Evolutionary conservation across 2,329 filamentous ascomycete genomes (phyloP), one percentile per base, ranked within the genome.

Genomic region (Uncinocarpus reesii): DNA sequence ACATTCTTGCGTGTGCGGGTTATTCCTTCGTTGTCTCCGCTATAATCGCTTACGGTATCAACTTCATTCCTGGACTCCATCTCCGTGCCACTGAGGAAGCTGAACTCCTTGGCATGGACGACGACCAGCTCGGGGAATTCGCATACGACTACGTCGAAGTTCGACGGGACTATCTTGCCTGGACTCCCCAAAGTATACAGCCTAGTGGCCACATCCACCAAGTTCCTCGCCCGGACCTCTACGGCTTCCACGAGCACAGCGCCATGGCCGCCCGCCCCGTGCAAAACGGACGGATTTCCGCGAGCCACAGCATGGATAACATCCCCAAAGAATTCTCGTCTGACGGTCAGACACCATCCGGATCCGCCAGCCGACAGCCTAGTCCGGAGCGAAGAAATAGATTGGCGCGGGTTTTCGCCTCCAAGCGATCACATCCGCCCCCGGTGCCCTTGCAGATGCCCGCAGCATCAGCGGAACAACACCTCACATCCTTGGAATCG

Each of bases 11-110:
- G 42, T 74, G 75, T 46, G 78, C 80, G 61, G 73, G 70, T 46
- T 86, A 83, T 71, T 73, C 80, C 24, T 86, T 86, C 58, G 71
- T 75, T 51, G 65, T 85, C 51, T 82, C 80, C 51, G 81, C 79
- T 65, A 61, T 84, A 56, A 82, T 86, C 57, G 76, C 84, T 21
- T 84, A 82, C 65, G 63, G 79, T 49, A 75, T 86, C 68, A 85
- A 86, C 71, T 73, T 81, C 53, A 71, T 86, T 38, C 83, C 83
- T 0, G 82, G 83, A 21, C 72, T 86, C 26, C 79, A 80, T 56
- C 77, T 86, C 42, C 80, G 83, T 48, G 81, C 81, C 50, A 71
- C 72, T 11, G 70, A 79, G 55, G 80, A 81, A 57, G 80, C 83
- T 44, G 83, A 86, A 67, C 75, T 85, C 46, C 70, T 83, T 20